Evolutionary conservation across 805 yeast species (phyloP), one percentile per base, ranked within the genome.

Genomic region (Yarrowia sp.): DNA sequence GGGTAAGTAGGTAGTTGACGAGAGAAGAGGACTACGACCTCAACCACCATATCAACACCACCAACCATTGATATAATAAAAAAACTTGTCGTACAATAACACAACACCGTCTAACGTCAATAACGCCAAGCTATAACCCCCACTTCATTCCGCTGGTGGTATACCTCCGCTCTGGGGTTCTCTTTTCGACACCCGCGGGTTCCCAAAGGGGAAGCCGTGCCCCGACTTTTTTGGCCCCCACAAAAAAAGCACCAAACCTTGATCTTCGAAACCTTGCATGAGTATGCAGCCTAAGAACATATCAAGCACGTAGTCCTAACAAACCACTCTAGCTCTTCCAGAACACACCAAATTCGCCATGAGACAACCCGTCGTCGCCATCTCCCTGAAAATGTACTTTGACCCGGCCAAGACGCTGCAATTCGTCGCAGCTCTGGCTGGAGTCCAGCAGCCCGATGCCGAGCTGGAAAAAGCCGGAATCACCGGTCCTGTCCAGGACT

Each of bases 311-410:
- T n/a, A n/a, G n/a, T n/a, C n/a, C n/a, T n/a, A n/a, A n/a, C n/a
- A n/a, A n/a, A n/a, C 17, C 44, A 15, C 17, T 8, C 28, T 15
- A 1, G 18, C 44, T 15, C 44, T 15, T 17, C 11, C 28, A 9
- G 10, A 15, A 41, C 44, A 17, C 43, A 18, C 32, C 28, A 17
- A 39, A 17, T 10, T 22, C 45, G 7, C 31, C 9, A 22, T 10
- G 5, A 14, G 64, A 7, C 50, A 58, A 22, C 51, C 51, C 11
- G 64, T 58, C n/a, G 64, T 58, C 13, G 64, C 64, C 33, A 58
- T 58, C 22, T 58, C 64, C 22, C 51, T 58, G 35, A 58, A 58
- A 43, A 58, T 58, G 64, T 58, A 43, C 51, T 58, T 58, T 44
- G 51, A 44, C 28, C 64, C 64, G 17, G 50, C 51, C 51, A 44